phyloP scores from a whole-genome alignment of 768 basidiomycete genomes.

The Inosperma sp. region DNA sequence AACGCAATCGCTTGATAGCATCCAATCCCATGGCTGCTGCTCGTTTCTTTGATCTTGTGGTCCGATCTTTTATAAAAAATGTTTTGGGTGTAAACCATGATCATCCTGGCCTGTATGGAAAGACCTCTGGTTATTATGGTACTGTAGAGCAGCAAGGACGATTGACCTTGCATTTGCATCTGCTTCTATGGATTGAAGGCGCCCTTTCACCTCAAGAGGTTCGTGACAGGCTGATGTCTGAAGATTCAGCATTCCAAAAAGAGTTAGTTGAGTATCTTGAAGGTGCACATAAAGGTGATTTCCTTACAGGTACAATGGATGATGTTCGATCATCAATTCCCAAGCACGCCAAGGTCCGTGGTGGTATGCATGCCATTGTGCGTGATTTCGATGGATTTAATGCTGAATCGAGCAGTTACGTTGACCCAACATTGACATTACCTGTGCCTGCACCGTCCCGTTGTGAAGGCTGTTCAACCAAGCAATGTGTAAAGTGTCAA shows the following conservation, averaged over 20 bases:
- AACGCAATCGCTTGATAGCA: conserved; percentile 11
- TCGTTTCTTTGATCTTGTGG: conserved; percentile 25
- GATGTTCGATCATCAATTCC: conserved; percentile 13
- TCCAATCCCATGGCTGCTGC: conserved; percentile 28
- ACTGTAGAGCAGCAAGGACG: conserved; percentile 35
- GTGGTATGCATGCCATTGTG: conserved; percentile 6
- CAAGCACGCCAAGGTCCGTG: not conserved
- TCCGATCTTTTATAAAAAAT: conserved; percentile 22
- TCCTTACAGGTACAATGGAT: conserved; percentile 20
- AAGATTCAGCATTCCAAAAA: conserved; percentile 21
- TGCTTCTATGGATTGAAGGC: conserved; percentile 32
- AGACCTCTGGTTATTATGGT: conserved; percentile 10
- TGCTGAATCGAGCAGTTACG: not conserved
- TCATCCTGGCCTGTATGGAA: conserved; percentile 1
- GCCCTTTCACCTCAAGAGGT: conserved; percentile 32
- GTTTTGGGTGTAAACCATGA: conserved; percentile 10
- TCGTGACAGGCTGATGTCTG: conserved; percentile 21
- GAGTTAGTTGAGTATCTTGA: conserved; percentile 30
- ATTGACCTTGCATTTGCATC: conserved; percentile 35
- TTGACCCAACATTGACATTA: conserved; percentile 22
- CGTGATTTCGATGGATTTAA: not conserved
- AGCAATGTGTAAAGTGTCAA: not conserved
- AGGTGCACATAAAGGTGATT: conserved; percentile 28
- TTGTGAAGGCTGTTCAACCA: not conserved
- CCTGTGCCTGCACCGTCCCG: conserved; percentile 20